Evolutionary conservation across 306 rosid genomes (phyloP), one percentile per base, ranked within the genome.

Genomic region (Castanea mollissima): DNA sequence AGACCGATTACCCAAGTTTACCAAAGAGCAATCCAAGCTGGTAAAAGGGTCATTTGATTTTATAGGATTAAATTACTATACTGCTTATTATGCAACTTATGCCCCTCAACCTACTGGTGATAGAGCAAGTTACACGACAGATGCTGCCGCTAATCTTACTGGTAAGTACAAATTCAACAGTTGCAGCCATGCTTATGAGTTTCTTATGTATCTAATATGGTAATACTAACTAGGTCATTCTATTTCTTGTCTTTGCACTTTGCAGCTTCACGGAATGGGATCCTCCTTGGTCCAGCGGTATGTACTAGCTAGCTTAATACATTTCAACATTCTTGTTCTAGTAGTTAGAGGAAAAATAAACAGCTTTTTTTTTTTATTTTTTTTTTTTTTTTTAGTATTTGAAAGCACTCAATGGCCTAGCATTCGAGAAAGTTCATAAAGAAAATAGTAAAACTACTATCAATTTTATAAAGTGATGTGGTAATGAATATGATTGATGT

Each of bases 61-160:
- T 55, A 35, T 91, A 21, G 96, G 96, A 73, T 18, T 90, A 69
- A 90, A 90, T 73, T 90, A 90, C 71, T 90, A 90, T 82, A 81
- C 90, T 34, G 52, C 90, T 41, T 41, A 75, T 49, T 90, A 85
- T 76, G 94, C 86, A 73, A 64, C 80, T 44, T 31, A 74, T 78
- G 56, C 74, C 52, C 83, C 87, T 67, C 62, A 81, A 0, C 38
- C 1, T 62, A 81, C 20, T 15, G 74, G 46, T 1, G 76, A 27
- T 46, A 76, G 60, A 21, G 77, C 76, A 52, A 83, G 76, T 52
- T 73, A 76, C 9, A 35, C 27, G 15, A 71, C 90, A 13, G 94
- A 90, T 35, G 1, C 78, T 51, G 82, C 80, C 1, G 79, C 77
- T 76, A 79, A 78, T 51, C 59, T 77, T 51, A 77, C 83, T 25